Conservation (phyloP, 495 filamentous ascomycete genomes). For the Apodospora peruviana region DNA sequence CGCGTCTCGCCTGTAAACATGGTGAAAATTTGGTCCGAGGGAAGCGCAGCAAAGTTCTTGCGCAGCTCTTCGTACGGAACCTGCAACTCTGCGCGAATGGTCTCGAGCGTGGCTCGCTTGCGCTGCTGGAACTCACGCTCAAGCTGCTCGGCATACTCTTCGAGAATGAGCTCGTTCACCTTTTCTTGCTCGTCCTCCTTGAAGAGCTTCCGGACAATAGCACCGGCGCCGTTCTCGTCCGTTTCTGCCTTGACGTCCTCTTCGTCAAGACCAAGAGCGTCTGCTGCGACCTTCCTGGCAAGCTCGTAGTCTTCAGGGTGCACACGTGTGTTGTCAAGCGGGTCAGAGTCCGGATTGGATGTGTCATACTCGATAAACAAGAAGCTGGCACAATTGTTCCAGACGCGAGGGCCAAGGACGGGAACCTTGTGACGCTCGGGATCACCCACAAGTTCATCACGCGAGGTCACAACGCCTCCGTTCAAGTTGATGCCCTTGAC, state of each 20-base stretch:
- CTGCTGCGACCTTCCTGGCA: constrained; percentile 94
- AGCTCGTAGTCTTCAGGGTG: constrained; percentile 98
- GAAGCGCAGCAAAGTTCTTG: constrained; percentile 66
- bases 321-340: constrained; percentile 91
- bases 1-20: constrained; percentile 93
- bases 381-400: constrained; percentile 95
- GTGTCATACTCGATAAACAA: constrained; percentile 81
- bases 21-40: constrained; percentile 81
- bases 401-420: constrained; percentile 83
- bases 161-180: constrained; percentile 91
- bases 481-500: constrained; percentile 85
- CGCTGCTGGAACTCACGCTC: constrained; percentile 88
- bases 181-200: constrained; percentile 87
- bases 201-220: constrained; percentile 87
- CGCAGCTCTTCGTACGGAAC: constrained; percentile 92
- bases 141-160: constrained; percentile 94
- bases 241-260: constrained; percentile 94
- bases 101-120: constrained; percentile 94
- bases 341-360: constrained; percentile 73
- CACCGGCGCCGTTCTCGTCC: constrained; percentile 78
- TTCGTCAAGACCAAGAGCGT: constrained; percentile 92
- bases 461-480: constrained; percentile 73
- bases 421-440: constrained; percentile 66
- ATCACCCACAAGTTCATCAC: constrained; percentile 83
- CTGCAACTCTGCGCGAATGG: constrained; percentile 87